phyloP scores from a whole-genome alignment of 2,329 filamentous ascomycete species.

The Emergomyces orientalis region DNA sequence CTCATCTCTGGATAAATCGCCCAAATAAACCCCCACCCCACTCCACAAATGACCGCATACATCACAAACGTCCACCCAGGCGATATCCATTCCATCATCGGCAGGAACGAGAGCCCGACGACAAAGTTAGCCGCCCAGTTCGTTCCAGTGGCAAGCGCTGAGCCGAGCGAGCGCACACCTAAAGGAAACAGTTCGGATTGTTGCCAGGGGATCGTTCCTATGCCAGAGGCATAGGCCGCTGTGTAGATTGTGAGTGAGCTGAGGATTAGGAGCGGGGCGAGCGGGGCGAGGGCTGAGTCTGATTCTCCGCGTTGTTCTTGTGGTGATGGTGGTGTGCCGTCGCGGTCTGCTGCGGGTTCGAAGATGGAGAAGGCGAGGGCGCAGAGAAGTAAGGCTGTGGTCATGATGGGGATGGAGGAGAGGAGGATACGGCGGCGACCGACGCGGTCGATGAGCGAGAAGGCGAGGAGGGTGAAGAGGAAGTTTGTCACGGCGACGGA shows the following conservation, averaged over 20 bases:
- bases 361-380: constrained; percentile 63
- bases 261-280: constrained; percentile 51
- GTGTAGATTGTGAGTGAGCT: constrained; percentile 73
- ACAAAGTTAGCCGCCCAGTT: constrained; percentile 86
- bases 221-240: constrained; percentile 71
- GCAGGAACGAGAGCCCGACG: constrained; percentile 76
- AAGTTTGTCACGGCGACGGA: constrained; percentile 78
- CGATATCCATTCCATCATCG: constrained; percentile 68
- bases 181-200: constrained; percentile 82
- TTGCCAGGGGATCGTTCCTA: constrained; percentile 94
- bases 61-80: constrained; percentile 68
- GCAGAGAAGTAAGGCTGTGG: constrained; percentile 59
- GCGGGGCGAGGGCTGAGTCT: constrained; percentile 32
- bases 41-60: constrained; percentile 62
- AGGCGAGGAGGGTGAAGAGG: constrained; percentile 63
- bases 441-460: constrained; percentile 67
- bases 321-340: constrained; percentile 18
- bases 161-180: constrained; percentile 53
- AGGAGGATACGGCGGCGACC: constrained; percentile 73
- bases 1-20: constrained; percentile 78
- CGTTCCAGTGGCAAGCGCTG: constrained; percentile 57
- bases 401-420: constrained; percentile 77
- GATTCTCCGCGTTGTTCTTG: constrained; percentile 13
- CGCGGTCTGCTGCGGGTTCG: constrained; percentile 32
- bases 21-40: constrained; percentile 61